Conservation (phyloP, 345 rosid species). For the Barbarea vulgaris region DNA sequence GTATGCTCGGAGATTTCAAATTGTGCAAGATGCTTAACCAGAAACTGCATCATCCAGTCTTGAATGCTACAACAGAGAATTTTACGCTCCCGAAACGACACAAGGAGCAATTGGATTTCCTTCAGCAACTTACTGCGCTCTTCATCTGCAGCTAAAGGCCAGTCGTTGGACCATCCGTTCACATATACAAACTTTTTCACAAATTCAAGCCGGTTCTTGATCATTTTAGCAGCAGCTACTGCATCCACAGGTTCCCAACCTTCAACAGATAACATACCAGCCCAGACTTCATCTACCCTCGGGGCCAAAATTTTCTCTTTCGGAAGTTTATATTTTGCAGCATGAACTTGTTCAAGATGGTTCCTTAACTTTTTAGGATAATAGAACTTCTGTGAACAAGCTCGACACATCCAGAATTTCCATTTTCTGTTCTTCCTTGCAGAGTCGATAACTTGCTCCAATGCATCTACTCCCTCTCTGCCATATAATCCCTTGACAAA, state of each 20-base stretch:
- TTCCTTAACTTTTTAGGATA: not conserved
- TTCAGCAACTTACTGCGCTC: constrained; percentile 1
- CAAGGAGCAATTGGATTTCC: not conserved
- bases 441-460: constrained; percentile 5
- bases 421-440: constrained; percentile 5
- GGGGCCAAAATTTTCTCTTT: not conserved
- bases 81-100: not conserved
- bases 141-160: constrained; percentile 21
- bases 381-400: constrained; percentile 19
- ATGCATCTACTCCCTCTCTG: not conserved
- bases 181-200: constrained; percentile 19
- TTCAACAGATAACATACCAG: not conserved
- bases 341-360: constrained; percentile 30
- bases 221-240: constrained; percentile 23
- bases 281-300: constrained; percentile 11
- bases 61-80: constrained; percentile 12
- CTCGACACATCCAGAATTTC: constrained; percentile 22
- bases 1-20: constrained; percentile 13
- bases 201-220: not conserved
- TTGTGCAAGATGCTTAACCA: constrained; percentile 5
- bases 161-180: constrained; percentile 26
- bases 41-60: constrained; percentile 19
- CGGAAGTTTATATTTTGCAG: not conserved
- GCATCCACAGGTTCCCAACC: constrained; percentile 27
- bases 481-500: constrained; percentile 10